Conservation (phyloP, 108 stramenopile species). For the Conticribra guillardii region DNA sequence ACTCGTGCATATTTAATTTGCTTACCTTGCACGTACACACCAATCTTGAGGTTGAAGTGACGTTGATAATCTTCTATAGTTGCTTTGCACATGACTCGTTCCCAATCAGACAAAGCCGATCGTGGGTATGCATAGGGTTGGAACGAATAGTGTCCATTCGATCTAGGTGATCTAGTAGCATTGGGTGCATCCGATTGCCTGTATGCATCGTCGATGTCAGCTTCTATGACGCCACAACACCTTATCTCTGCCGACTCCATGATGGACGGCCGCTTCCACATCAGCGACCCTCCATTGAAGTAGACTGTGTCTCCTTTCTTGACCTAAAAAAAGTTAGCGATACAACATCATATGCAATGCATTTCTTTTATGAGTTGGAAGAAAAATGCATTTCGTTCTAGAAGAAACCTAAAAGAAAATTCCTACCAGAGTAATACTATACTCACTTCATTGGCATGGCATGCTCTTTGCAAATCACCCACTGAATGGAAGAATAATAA, state of each 20-base stretch:
- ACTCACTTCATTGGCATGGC: constrained; percentile 62
- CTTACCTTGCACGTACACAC: constrained; percentile 66
- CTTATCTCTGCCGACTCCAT: constrained; percentile 52
- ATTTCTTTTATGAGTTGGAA: too few relatives aligned
- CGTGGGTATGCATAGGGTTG: constrained; percentile 62
- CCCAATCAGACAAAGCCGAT: constrained; percentile 40
- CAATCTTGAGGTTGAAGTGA: constrained; percentile 60
- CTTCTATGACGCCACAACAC: constrained; percentile 39
- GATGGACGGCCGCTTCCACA: constrained; percentile 53
- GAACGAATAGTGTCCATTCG: constrained; percentile 41
- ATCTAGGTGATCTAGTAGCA: constrained; percentile 12
- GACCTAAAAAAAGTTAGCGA: constrained; percentile 20
- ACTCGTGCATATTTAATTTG: too few relatives aligned
- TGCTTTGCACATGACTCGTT: constrained; percentile 46
- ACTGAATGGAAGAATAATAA: constrained; percentile 66
- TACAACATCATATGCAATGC: too few relatives aligned
- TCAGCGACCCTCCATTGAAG: constrained; percentile 66
- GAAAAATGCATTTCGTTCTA: not conserved
- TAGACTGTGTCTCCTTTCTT: constrained; percentile 60
- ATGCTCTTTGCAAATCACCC: constrained; percentile 69
- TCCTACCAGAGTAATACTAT: not conserved
- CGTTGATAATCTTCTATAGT: constrained; percentile 60
- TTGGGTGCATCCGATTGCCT: not conserved
- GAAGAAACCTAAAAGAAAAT: too few relatives aligned
- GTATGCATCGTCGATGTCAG: constrained; percentile 8